Conservation (phyloP, 441 rosid species). For the Erodium texanum region DNA sequence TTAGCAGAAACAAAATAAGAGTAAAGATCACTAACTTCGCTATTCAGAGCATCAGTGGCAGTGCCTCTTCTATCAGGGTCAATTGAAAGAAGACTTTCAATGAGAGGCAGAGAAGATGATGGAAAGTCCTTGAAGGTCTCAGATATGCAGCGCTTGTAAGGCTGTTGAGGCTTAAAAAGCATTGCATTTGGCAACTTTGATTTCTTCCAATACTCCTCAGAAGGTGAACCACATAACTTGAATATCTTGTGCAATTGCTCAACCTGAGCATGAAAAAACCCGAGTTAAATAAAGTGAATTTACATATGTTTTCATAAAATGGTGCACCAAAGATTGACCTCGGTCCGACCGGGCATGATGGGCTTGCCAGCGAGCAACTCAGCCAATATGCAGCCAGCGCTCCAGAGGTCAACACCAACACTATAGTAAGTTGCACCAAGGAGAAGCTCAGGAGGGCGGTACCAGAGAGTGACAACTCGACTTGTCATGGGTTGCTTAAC, state of each 20-base stretch:
- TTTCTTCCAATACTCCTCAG: slow-evolving; percentile 52
- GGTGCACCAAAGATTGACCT: slow-evolving; percentile 36
- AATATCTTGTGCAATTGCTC: slow-evolving; percentile 93
- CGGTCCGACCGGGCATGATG: slow-evolving; percentile 83
- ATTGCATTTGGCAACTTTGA: slow-evolving; percentile 71
- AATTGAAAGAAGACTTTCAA: slow-evolving; percentile 65
- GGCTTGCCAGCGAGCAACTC: slow-evolving; percentile 87
- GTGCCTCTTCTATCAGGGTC: slow-evolving; percentile 80
- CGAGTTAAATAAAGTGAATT: background rate
- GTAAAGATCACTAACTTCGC: slow-evolving; percentile 48
- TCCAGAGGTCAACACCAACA: slow-evolving; percentile 83
- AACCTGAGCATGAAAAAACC: slow-evolving; percentile 36
- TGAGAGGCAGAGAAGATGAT: slow-evolving; percentile 46
- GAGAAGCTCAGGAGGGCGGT: slow-evolving; percentile 88
- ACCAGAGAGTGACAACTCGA: slow-evolving; percentile 92
- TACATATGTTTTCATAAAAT: background rate
- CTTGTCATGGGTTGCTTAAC: slow-evolving; percentile 69
- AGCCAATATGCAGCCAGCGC: slow-evolving; percentile 92
- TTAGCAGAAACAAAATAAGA: background rate
- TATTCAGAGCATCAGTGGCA: slow-evolving; percentile 55
- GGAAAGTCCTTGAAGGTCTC: slow-evolving; percentile 71
- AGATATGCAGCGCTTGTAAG: slow-evolving; percentile 55
- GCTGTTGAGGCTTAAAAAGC: slow-evolving; percentile 70
- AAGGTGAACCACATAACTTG: slow-evolving; percentile 65
- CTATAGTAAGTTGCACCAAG: slow-evolving; percentile 75